phyloP scores from a whole-genome alignment of 768 basidiomycete genomes.

The Dioszegia crocea region DNA sequence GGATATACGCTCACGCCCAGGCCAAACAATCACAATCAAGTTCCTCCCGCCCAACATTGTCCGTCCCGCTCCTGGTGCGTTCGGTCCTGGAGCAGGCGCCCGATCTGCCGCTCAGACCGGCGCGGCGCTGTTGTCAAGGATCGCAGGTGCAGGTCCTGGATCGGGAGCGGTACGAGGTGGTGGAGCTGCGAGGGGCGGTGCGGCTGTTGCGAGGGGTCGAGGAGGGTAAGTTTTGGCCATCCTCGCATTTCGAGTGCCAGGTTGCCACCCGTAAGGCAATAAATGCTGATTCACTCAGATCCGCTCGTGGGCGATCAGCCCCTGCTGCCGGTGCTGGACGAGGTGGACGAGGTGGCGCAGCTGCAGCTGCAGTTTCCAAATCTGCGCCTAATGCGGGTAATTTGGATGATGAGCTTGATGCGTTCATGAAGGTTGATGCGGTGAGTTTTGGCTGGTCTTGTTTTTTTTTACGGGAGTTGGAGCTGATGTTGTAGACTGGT shows the following conservation, averaged over 20 bases:
- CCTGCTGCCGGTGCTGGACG: conserved; percentile 48
- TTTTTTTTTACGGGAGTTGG: not conserved
- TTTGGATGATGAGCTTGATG: conserved; percentile 78
- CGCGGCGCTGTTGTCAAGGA: conserved; percentile 31
- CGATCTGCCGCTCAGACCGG: conserved; percentile 12
- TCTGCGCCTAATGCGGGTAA: conserved; percentile 74
- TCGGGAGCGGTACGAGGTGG: not conserved
- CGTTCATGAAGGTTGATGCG: conserved; percentile 38
- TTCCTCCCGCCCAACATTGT: conserved; percentile 28
- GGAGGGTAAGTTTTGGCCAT: conserved; percentile 7
- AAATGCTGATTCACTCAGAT: conserved; percentile 54
- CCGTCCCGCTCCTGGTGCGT: conserved; percentile 11
- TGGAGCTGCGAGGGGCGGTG: not conserved
- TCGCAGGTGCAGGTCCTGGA: conserved; percentile 2
- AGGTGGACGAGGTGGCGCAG: conserved; percentile 42
- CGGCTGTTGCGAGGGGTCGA: not conserved
- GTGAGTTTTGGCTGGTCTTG: conserved; percentile 15
- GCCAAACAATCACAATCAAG: conserved; percentile 43
- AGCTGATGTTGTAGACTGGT: not conserved
- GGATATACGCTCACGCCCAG: conserved; percentile 5
- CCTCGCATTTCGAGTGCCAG: too few species aligned
- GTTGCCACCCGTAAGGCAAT: not conserved
- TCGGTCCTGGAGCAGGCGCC: not conserved
- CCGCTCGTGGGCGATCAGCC: conserved; percentile 50
- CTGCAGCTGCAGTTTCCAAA: too few species aligned